Evolutionary conservation across 2,329 filamentous ascomycete species (phyloP), one percentile per base, ranked within the genome.

Genomic region (Nakataea oryzae): DNA sequence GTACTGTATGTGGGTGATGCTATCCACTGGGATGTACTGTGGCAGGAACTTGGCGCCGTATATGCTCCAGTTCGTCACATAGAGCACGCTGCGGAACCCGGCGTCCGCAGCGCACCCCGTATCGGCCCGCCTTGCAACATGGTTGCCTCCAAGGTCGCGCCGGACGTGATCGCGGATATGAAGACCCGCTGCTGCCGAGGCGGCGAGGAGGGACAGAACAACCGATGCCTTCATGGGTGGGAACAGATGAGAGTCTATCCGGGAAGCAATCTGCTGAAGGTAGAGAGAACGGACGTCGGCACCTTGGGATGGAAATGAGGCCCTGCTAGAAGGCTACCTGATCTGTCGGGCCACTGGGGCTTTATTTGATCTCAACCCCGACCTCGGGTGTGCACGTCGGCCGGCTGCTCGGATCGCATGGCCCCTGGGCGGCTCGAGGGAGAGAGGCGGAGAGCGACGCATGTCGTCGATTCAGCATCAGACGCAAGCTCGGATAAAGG

Each of bases 1-100:
- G 62, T 82, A 93, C 9, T 93, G 79, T 1, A 93, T 75, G 68
- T 93, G 90, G 0, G 89, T 93, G 34, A 93, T 76, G 61, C 88
- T 80, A 5, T 85, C 79, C 0, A 79, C 83, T 0, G 87, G 86
- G 7, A 95, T 76, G 64, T 88, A 79, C 66, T 88, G 80, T 0
- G 89, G 88, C 57, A 86, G 78, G 68, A 83, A 85, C 63, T 86
- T 67, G 57, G 72, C 70, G 32, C 70, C 70, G 50, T 76, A 73
- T 54, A 75, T 72, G 28, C 74, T 74, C 76, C 75, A 61, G 59
- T 61, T 61, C 47, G 59, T 61, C n/a, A 61, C 59, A n/a, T 61
- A 61, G 26, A 29, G 27, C 12, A 61, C 59, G 54, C 54, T 61
- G 54, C 59, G 59, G 50, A 54, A 34, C 14, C 47, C 59, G 29